phyloP scores from a whole-genome alignment of 2,329 filamentous ascomycete species.

The Beauveria australis region DNA sequence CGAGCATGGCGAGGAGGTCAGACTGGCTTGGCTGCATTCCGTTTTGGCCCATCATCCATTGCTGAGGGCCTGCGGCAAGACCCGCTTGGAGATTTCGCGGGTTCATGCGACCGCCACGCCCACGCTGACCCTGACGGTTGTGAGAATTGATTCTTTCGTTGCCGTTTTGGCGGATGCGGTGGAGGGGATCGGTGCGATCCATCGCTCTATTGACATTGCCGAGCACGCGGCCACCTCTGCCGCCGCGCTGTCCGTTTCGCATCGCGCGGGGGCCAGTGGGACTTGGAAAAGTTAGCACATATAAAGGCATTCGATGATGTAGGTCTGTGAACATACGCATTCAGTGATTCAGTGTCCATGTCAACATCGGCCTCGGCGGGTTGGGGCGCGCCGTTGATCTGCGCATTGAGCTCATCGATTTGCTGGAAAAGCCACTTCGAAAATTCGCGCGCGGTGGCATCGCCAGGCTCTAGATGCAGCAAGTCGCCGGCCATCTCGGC shows the following conservation, averaged over 20 bases:
- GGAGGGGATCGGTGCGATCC: constrained; percentile 72
- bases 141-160: constrained; percentile 78
- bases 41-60: constrained; percentile 38
- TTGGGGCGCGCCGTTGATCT: constrained; percentile 43
- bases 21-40: constrained; percentile 35
- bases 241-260: constrained; percentile 62
- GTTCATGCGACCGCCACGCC: constrained; percentile 42
- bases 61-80: constrained; percentile 29
- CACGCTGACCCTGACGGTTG: constrained; percentile 49
- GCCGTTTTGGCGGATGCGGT: constrained; percentile 68
- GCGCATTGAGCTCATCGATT: constrained; percentile 58
- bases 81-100: constrained; percentile 45
- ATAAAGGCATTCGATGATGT: too few species aligned
- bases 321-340: constrained; percentile 44
- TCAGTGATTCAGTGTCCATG: constrained; percentile 61
- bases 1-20: constrained; percentile 65
- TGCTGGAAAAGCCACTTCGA: constrained; percentile 90
- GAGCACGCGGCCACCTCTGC: constrained; percentile 73
- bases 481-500: constrained; percentile 82
- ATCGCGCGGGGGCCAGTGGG: constrained; percentile 93
- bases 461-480: constrained; percentile 72
- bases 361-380: constrained; percentile 28
- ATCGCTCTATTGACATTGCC: constrained; percentile 77
- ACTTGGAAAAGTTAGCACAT: constrained; percentile 45
- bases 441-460: constrained; percentile 75